These are phyloP conservation scores for Dryas drummondii DNA, from an alignment of 306 rosid genomes.

Conservation along the genomic window DNA sequence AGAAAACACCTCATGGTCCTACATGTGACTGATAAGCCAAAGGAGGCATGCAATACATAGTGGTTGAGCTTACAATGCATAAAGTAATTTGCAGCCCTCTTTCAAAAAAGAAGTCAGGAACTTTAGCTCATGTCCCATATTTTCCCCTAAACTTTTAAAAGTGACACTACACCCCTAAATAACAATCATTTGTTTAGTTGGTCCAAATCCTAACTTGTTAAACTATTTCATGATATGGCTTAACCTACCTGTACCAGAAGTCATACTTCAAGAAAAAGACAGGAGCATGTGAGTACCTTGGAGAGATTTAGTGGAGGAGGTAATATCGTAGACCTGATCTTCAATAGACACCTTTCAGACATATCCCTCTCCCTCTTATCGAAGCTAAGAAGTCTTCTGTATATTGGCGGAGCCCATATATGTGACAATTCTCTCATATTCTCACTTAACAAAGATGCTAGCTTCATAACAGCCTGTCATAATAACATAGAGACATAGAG, in stretches of 20 bases:
- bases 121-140: neutral
- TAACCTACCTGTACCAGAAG: no score
- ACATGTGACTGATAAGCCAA: neutral
- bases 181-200: neutral
- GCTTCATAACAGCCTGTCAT: slow-evolving; percentile 64
- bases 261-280: neutral
- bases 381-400: slow-evolving; percentile 74
- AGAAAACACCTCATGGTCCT: slow-evolving; percentile 1
- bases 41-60: neutral
- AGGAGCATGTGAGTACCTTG: slow-evolving; percentile 46
- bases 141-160: neutral
- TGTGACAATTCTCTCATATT: slow-evolving; percentile 66
- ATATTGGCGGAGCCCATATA: slow-evolving; percentile 75
- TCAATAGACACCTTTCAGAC: slow-evolving; percentile 74
- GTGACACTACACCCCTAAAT: neutral
- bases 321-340: slow-evolving; percentile 55
- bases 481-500: slow-evolving; percentile 11
- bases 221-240: neutral
- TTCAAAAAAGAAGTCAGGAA: neutral
- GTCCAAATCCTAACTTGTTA: neutral
- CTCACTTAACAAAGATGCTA: slow-evolving; percentile 50
- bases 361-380: slow-evolving; percentile 86
- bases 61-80: neutral
- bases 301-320: slow-evolving; percentile 73
- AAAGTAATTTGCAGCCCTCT: neutral